Evolutionary conservation across 805 yeast species (phyloP), one percentile per base, ranked within the genome.

Genomic region (Metschnikowia anglica): DNA sequence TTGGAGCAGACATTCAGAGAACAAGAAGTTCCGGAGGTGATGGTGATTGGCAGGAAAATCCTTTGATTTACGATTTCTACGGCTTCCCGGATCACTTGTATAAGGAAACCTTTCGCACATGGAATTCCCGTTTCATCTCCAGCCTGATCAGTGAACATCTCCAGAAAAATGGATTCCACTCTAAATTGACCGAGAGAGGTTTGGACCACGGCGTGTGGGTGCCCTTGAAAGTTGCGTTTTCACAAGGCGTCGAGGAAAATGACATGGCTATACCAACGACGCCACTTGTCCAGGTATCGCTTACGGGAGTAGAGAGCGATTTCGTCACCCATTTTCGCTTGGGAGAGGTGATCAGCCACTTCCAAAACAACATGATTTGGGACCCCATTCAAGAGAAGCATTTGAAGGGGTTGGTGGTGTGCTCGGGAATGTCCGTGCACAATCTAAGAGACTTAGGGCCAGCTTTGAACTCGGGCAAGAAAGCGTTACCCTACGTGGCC

Each of bases 181-280:
- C 80, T 0, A 61, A 63, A 20, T 46, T 77, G 8, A 68, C 74
- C 0, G 58, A 64, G n/a, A 66, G 93, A 43, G 93, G 93, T 8
- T 61, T 87, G 17, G 95, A 86, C 58, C 95, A 86, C 63, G 95
- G 95, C 5, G 82, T 73, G 6, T 86, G 91, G 88, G 89, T 83
- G 5, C 91, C 91, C 1, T 70, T 82, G 46, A 80, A 83, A 55
- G 85, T 83, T 18, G 88, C 87, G 6, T 84, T 85, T 44, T 29
- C 37, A 2, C 32, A 23, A 27, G 13, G n/a, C n/a, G n/a, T 15
- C 12, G 20, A 7, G 2, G 25, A 12, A 10, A 28, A 26, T 3
- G 44, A 9, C 7, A 46, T 54, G 38, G 80, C 76, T 43, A 48
- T 76, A 21, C 58, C 62, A 5, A 75, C 73, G 21, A 64, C 72